Base-by-base conservation (phyloP, 495 filamentous ascomycete species). In the Alectoria sarmentosa region DNA sequence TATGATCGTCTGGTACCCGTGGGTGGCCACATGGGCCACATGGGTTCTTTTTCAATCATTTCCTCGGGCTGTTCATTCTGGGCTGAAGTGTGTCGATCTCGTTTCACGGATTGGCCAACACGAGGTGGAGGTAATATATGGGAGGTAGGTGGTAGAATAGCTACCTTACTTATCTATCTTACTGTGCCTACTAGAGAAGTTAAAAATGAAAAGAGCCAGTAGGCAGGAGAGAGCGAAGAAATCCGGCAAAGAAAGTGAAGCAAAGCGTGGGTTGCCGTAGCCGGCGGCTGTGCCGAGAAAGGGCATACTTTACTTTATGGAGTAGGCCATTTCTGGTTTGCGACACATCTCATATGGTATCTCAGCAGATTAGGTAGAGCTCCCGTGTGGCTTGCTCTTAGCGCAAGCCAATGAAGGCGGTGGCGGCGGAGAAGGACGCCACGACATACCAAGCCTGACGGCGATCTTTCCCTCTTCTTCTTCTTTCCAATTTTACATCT, bases 381-480 rank as follows among this genome's bases (percentile, higher is more conserved):
- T 55, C 28, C 52, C 52, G 52, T 21, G 52, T 55, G 52, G 52
- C 52, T 34, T 55, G 17, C 7, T n/a, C 1, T 32, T 55, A 55
- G 52, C 15, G 28, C 30, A 55, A 34, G 52, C 52, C 52, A 21
- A 55, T 55, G 30, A 55, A 55, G 30, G 52, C 28, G 19, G 52
- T 55, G 52, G 52, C 52, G 52, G 28, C 52, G 52, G 52, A 34
- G 30, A 34, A 23, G n/a, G 48, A 55, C 52, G 52, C 52, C 52
- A 55, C 52, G 15, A 55, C 4, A n/a, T 34, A 19, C 52, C 30
- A 55, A 30, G 7, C 3, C 17, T 21, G 10, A 21, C 0, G 52
- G 30, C 52, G 52, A 55, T 55, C 30, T 21, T 21, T 34, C 0
- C 28, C 30, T 3, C 3, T 19, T 54, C 17, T 9, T 23, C 14